These are phyloP conservation scores for Mallotus nudiflorus DNA, from an alignment of 345 rosid species.

Conservation along the genomic window DNA sequence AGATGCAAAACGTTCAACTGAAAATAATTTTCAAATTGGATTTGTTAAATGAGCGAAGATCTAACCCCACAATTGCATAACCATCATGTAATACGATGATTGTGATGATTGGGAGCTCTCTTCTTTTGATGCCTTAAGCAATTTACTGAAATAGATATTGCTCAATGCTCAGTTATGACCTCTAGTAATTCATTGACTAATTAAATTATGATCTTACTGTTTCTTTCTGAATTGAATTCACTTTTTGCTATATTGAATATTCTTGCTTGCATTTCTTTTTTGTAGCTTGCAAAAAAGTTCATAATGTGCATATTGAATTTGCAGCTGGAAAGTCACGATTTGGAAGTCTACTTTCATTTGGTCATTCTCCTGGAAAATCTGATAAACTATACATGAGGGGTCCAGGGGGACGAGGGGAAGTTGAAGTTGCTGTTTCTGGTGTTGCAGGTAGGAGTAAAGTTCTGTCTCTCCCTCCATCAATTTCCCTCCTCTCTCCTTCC, in stretches of 20 bases:
- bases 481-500: neutral
- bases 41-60: no score
- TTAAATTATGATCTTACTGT: neutral
- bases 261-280: neutral
- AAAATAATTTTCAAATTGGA: neutral
- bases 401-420: slow-evolving; percentile 99
- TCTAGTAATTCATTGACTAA: neutral
- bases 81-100: no score
- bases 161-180: neutral
- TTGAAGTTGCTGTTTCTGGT: slow-evolving; percentile 97
- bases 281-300: neutral
- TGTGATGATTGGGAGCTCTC: no score
- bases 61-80: no score
- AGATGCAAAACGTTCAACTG: neutral
- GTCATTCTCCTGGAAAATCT: slow-evolving; percentile 71
- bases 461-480: no score
- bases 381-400: slow-evolving; percentile 93
- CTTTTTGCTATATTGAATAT: neutral
- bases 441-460: slow-evolving; percentile 56
- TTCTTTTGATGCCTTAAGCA: no score
- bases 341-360: slow-evolving; percentile 76
- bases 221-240: neutral
- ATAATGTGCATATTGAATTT: neutral
- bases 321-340: slow-evolving; percentile 82
- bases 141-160: no score